Base-by-base conservation (phyloP, 345 rosid species). In the Camelina hispida region DNA sequence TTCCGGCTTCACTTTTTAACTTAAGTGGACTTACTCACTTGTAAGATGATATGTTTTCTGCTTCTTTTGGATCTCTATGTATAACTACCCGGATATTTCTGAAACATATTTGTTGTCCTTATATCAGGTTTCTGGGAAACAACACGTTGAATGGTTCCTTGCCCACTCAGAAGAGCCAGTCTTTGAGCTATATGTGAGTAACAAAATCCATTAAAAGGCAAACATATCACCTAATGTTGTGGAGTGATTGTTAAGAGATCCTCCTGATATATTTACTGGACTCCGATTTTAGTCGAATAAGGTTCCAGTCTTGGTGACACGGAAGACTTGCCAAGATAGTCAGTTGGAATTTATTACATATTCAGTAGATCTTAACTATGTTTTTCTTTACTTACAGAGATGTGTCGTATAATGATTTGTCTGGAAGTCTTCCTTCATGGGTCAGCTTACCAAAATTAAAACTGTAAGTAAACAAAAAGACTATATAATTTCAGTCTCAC, bases 371-470 rank as follows among this genome's bases (percentile, higher is more conserved):
- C 40, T 50, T 76, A 46, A 69, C 5, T 63, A 38, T 11, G 28
- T 13, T 63, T 16, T 7, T 6, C 6, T 58, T 22, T 63, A 4
- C 56, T 82, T 57, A 43, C 83, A 90, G 98, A 85, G 98, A 93
- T 83, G 82, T 87, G 48, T 87, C 96, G 0, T 90, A 90, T 81
- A 93, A 93, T 78, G 81, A 82, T 78, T 81, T 90, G 80, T 55
- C 69, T 3, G 95, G 95, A 32, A 84, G 48, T 75, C 69, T 88
- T 74, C 96, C 98, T 74, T 78, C 93, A 15, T 90, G 96, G 96
- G 66, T 86, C 79, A 81, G 18, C 62, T 67, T 66, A 54, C 62
- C 15, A 53, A 73, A 79, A 48, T 75, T 90, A 15, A 43, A 43
- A 4, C 48, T 93, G 96, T 90, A 79, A 64, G 91, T 71, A 67